phyloP scores from a whole-genome alignment of 352 stramenopile species.

The Globisporangium iwayamae region DNA sequence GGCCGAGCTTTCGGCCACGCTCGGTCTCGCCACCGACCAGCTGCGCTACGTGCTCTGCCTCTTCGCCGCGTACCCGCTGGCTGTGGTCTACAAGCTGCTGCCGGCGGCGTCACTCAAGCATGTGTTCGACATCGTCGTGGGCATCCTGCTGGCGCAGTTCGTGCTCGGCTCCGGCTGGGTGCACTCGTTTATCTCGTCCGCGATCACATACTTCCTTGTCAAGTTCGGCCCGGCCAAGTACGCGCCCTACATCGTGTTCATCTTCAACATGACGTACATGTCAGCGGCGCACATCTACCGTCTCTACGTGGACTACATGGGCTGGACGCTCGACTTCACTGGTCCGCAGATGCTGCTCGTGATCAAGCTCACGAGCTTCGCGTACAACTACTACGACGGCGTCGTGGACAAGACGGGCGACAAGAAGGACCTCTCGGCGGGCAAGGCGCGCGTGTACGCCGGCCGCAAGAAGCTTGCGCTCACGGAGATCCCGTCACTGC shows the following conservation, averaged over 20 bases:
- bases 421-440: constrained; percentile 22
- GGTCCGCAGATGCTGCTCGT: constrained; percentile 92
- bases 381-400: constrained; percentile 97
- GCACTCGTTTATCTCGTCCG: constrained; percentile 90
- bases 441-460: constrained; percentile 25
- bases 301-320: constrained; percentile 95
- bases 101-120: constrained; percentile 88
- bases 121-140: constrained; percentile 89
- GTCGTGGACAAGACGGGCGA: constrained; percentile 55
- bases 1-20: constrained; percentile 27
- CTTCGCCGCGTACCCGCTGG: constrained; percentile 93
- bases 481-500: constrained; percentile 76
- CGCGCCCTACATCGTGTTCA: constrained; percentile 85
- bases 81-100: constrained; percentile 86
- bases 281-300: constrained; percentile 92
- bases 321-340: constrained; percentile 86
- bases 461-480: constrained; percentile 65
- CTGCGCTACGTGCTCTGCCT: constrained; percentile 89
- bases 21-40: constrained; percentile 55
- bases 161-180: constrained; percentile 92
- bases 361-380: constrained; percentile 97
- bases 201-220: constrained; percentile 91
- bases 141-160: constrained; percentile 93
- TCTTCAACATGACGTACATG: constrained; percentile 95
- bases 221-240: constrained; percentile 44